A percentile compares a stretch with the other conserved stretches of the same genome.
These are phyloP conservation scores for Solanum arcanum DNA, from an alignment of 257 asterid genomes.

Conservation along the genomic window DNA sequence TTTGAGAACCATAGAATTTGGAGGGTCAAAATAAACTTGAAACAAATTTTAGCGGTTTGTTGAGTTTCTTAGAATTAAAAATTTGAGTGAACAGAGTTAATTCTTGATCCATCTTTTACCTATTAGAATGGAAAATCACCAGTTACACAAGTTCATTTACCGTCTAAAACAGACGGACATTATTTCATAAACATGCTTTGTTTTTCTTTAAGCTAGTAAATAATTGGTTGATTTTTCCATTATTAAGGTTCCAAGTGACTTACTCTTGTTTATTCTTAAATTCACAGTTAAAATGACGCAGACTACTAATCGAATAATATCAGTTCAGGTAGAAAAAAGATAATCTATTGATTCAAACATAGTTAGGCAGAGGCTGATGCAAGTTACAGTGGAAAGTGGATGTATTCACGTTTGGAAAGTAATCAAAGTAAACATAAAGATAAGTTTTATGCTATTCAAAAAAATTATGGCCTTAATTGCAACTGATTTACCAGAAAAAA, in stretches of 20 bases:
- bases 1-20: constrained; percentile 18
- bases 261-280: background rate
- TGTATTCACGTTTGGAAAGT: background rate
- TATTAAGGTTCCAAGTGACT: background rate
- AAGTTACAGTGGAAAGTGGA: background rate
- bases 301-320: too few relatives aligned
- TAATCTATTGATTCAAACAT: too few relatives aligned
- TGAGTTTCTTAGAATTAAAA: background rate
- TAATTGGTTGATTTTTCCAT: background rate
- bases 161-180: background rate
- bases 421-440: too few relatives aligned
- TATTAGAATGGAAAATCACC: background rate
- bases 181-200: background rate
- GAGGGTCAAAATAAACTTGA: constrained; percentile 2
- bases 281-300: background rate
- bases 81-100: background rate
- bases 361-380: background rate
- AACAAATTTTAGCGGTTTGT: background rate
- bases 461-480: background rate
- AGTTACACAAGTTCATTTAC: background rate
- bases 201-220: background rate
- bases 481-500: background rate
- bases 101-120: background rate
- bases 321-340: too few relatives aligned
- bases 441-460: background rate